phyloP scores from a whole-genome alignment of 495 filamentous ascomycete genomes.

The Penicillium bovifimosum region DNA sequence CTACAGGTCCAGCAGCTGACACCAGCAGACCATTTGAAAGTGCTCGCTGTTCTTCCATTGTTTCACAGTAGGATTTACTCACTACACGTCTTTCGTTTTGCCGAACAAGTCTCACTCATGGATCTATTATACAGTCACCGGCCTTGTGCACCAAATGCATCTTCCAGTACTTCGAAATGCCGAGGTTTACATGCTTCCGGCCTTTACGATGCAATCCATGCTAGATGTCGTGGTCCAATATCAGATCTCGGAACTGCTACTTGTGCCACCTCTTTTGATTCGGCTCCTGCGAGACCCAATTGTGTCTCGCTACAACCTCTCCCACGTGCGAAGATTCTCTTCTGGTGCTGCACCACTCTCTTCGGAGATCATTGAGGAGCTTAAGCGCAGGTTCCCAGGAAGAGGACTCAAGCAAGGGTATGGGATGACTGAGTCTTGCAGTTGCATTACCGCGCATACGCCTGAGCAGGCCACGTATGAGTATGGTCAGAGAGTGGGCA shows the following conservation, averaged over 20 bases:
- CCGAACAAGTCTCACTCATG: too few species aligned
- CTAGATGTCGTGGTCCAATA: conserved; percentile 48
- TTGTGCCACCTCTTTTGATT: conserved; percentile 43
- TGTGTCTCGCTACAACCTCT: conserved; percentile 57
- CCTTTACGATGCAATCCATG: conserved; percentile 54
- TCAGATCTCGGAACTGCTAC: conserved; percentile 29
- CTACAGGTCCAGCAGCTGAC: too few species aligned
- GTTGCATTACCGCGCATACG: too few species aligned
- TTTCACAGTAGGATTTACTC: conserved; percentile 46
- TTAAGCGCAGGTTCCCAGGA: too few species aligned
- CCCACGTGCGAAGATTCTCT: conserved; percentile 45
- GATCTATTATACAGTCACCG: too few species aligned
- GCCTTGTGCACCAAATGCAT: conserved; percentile 46
- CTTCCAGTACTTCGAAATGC: conserved; percentile 52
- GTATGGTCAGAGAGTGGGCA: too few species aligned
- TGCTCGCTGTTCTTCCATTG: conserved; percentile 10
- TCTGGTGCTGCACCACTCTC: conserved; percentile 47
- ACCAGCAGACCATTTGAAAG: too few species aligned
- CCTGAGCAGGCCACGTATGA: too few species aligned
- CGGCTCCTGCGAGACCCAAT: conserved; percentile 58
- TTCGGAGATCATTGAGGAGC: too few species aligned
- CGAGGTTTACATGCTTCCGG: conserved; percentile 53
- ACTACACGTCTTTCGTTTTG: too few species aligned
- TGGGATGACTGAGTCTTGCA: too few species aligned
- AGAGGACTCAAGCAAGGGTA: too few species aligned